phyloP scores from a whole-genome alignment of 2,329 filamentous ascomycete species.

The Monilinia polystroma region DNA sequence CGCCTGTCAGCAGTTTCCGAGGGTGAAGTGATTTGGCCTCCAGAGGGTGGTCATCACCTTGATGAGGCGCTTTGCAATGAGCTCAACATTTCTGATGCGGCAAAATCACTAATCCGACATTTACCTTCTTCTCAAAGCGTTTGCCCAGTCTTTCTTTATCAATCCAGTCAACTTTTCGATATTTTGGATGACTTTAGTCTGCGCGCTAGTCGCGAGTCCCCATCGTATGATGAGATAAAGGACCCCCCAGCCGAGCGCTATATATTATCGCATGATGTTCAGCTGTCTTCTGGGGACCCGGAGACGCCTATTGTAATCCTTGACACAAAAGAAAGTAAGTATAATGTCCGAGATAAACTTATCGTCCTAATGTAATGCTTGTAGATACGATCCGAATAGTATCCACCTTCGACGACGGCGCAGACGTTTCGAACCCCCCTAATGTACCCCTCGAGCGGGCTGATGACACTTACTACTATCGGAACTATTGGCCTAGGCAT shows the following conservation, averaged over 20 bases:
- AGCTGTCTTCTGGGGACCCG: neutral
- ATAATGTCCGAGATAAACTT: neutral
- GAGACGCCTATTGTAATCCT: neutral
- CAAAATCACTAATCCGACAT: no score
- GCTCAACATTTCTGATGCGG: neutral
- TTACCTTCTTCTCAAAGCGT: no score
- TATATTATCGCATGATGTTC: slow-evolving; percentile 6
- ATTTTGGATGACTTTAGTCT: no score
- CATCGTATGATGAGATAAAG: neutral
- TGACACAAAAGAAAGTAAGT: neutral
- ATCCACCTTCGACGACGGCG: neutral
- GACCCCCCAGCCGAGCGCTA: neutral
- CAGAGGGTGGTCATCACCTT: slow-evolving; percentile 1
- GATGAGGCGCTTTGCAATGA: neutral
- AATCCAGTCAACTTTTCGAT: neutral
- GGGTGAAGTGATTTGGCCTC: slow-evolving; percentile 2
- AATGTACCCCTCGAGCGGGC: neutral
- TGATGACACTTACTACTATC: neutral
- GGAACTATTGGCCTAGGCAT: slow-evolving; percentile 10
- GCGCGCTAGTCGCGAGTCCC: neutral
- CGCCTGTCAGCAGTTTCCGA: neutral
- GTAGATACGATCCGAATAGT: slow-evolving; percentile 8
- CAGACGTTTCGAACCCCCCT: neutral
- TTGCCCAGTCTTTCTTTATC: neutral
- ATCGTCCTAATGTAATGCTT: neutral